A percentile compares a stretch with the other conserved stretches of the same genome.
These are phyloP conservation scores for Platanthera guangdongensis DNA, from an alignment of 106 monocot species.

Conservation along the genomic window DNA sequence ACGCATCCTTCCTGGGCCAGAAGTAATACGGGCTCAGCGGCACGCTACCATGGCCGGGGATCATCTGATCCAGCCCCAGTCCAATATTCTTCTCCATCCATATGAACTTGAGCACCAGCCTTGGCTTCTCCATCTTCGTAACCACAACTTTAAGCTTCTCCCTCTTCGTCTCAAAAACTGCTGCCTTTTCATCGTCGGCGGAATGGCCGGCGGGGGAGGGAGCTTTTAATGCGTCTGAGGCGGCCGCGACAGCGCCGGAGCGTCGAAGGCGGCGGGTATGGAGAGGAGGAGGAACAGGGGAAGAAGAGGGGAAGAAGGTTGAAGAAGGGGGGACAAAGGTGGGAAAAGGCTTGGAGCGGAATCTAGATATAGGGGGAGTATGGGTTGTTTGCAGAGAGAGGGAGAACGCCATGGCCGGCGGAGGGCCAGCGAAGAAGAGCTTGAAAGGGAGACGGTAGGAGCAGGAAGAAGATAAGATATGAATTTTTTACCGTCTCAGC, in stretches of 20 bases:
- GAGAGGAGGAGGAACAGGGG: neutral
- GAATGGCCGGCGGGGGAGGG: neutral
- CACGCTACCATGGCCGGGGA: constrained; percentile 37
- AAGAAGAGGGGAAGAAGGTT: neutral
- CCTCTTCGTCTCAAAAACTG: neutral
- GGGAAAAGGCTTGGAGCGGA: too few relatives aligned
- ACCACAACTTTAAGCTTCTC: constrained; percentile 34
- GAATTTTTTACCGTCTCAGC: too few relatives aligned
- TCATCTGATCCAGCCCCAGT: constrained; percentile 39
- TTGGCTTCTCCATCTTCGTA: constrained; percentile 33
- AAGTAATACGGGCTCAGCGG: constrained; percentile 58
- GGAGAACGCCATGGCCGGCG: too few relatives aligned
- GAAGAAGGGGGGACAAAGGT: too few relatives aligned
- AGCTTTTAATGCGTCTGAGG: neutral
- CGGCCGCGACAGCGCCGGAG: neutral
- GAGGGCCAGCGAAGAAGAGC: too few relatives aligned
- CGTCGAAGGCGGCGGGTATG: neutral
- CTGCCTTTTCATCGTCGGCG: neutral
- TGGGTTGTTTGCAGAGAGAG: too few relatives aligned
- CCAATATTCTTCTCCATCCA: constrained; percentile 49
- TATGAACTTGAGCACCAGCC: constrained; percentile 28
- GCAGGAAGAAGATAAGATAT: too few relatives aligned
- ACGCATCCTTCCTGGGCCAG: constrained; percentile 67
- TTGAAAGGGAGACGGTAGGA: too few relatives aligned
- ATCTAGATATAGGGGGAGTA: too few relatives aligned